phyloP scores from a whole-genome alignment of 2,329 filamentous ascomycete species.

The Colletotrichum caudatum region DNA sequence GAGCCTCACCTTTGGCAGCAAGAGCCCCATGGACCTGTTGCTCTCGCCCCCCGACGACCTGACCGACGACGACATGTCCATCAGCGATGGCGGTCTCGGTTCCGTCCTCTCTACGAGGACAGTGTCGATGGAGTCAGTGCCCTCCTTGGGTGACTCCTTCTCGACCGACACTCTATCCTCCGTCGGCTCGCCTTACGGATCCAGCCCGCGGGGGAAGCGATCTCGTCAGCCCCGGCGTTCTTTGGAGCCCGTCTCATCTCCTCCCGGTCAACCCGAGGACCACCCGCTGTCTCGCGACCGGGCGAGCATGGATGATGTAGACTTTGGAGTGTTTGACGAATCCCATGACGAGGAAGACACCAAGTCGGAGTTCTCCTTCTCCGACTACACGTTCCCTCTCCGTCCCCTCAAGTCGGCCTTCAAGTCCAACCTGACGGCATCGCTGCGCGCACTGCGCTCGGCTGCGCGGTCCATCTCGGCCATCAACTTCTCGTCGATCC shows the following conservation, averaged over 20 bases:
- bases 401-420: slow-evolving; percentile 69
- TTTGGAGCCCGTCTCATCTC: slow-evolving; percentile 68
- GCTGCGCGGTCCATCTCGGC: slow-evolving; percentile 73
- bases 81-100: slow-evolving; percentile 65
- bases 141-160: slow-evolving; percentile 68
- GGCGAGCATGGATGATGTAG: slow-evolving; percentile 63
- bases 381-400: slow-evolving; percentile 53
- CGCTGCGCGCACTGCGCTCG: slow-evolving; percentile 71
- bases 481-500: slow-evolving; percentile 72
- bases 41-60: slow-evolving; percentile 71
- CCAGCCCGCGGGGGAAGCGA: slow-evolving; percentile 49
- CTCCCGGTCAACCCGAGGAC: slow-evolving; percentile 62
- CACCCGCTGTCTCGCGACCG: slow-evolving; percentile 65
- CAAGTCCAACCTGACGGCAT: slow-evolving; percentile 77
- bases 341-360: slow-evolving; percentile 49
- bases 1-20: slow-evolving; percentile 64
- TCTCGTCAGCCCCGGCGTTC: slow-evolving; percentile 59
- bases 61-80: slow-evolving; percentile 58
- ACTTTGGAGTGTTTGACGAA: slow-evolving; percentile 47
- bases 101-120: slow-evolving; percentile 67
- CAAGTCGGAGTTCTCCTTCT: slow-evolving; percentile 49
- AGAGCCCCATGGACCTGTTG: slow-evolving; percentile 69
- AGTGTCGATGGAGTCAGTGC: slow-evolving; percentile 71
- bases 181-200: slow-evolving; percentile 61
- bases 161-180: slow-evolving; percentile 63